phyloP scores from a whole-genome alignment of 768 basidiomycete genomes.

The Termitomyces heimii region DNA sequence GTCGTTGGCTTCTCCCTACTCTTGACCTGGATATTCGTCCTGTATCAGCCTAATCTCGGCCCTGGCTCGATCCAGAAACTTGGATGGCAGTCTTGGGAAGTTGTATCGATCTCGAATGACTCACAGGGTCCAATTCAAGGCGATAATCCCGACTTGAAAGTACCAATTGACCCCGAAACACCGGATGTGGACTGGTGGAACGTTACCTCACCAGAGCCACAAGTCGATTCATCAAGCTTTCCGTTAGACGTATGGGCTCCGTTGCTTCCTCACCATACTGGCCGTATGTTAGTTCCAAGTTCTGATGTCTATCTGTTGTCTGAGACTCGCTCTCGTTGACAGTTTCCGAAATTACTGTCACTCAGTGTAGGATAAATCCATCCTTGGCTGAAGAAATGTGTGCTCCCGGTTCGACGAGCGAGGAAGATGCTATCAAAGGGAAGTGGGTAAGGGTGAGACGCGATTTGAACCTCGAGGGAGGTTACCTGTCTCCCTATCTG shows the following conservation, averaged over 20 bases:
- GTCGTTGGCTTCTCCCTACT: constrained; percentile 64
- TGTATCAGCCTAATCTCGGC: constrained; percentile 74
- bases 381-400: constrained; percentile 54
- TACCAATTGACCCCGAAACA: constrained; percentile 3
- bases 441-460: constrained; percentile 88
- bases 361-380: constrained; percentile 62
- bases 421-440: constrained; percentile 70
- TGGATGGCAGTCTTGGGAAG: constrained; percentile 89
- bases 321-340: not conserved
- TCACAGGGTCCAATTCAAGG: constrained; percentile 9
- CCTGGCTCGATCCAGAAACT: constrained; percentile 67
- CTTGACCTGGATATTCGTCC: constrained; percentile 71
- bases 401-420: constrained; percentile 58
- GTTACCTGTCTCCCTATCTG: constrained; percentile 51
- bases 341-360: constrained; percentile 82
- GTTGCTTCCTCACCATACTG: constrained; percentile 70
- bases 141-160: constrained; percentile 10
- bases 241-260: constrained; percentile 81
- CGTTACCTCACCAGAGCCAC: constrained; percentile 34
- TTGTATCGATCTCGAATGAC: constrained; percentile 32
- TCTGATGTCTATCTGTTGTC: not conserved
- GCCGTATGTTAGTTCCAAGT: constrained; percentile 40
- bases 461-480: constrained; percentile 65
- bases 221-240: constrained; percentile 57
- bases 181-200: constrained; percentile 66